These are phyloP conservation scores for Tolypocladium capitatum DNA, from an alignment of 2,329 filamentous ascomycete genomes.

Conservation along the genomic window DNA sequence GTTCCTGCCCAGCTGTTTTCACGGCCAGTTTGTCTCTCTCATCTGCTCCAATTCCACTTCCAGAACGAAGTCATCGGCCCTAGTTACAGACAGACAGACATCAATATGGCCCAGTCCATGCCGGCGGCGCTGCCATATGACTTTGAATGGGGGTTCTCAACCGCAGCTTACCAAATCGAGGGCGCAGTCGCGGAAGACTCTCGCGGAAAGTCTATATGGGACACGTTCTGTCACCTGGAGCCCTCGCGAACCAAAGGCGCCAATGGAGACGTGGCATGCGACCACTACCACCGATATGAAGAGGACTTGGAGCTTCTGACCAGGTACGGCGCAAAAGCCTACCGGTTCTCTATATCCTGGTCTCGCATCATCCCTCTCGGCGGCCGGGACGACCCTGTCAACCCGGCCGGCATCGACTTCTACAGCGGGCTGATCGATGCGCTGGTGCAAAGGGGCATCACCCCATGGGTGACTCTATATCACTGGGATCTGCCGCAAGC, in stretches of 20 bases:
- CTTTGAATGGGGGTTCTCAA: slow-evolving; percentile 28
- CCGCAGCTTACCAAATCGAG: slow-evolving; percentile 31
- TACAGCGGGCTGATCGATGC: slow-evolving; percentile 49
- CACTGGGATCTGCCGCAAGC: slow-evolving; percentile 43
- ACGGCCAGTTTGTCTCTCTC: not conserved
- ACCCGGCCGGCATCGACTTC: slow-evolving; percentile 45
- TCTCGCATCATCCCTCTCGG: slow-evolving; percentile 52
- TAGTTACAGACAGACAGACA: too few relatives aligned
- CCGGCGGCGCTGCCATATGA: slow-evolving; percentile 15
- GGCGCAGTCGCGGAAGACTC: slow-evolving; percentile 26
- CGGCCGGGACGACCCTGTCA: slow-evolving; percentile 48
- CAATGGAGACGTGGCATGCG: slow-evolving; percentile 33
- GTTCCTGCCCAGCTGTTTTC: not conserved
- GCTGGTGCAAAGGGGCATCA: slow-evolving; percentile 41
- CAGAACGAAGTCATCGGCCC: not conserved
- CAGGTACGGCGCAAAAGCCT: slow-evolving; percentile 42
- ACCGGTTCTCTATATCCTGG: slow-evolving; percentile 55
- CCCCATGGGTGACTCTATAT: slow-evolving; percentile 48
- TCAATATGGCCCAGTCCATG: slow-evolving; percentile 3
- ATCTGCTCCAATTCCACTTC: not conserved
- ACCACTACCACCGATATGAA: slow-evolving; percentile 26
- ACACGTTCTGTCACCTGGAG: slow-evolving; percentile 25
- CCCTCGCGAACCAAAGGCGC: slow-evolving; percentile 25
- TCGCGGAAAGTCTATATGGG: slow-evolving; percentile 29
- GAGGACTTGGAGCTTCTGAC: slow-evolving; percentile 49